Base-by-base conservation (phyloP, 305 asterid genomes). In the Fraxinus albicans region DNA sequence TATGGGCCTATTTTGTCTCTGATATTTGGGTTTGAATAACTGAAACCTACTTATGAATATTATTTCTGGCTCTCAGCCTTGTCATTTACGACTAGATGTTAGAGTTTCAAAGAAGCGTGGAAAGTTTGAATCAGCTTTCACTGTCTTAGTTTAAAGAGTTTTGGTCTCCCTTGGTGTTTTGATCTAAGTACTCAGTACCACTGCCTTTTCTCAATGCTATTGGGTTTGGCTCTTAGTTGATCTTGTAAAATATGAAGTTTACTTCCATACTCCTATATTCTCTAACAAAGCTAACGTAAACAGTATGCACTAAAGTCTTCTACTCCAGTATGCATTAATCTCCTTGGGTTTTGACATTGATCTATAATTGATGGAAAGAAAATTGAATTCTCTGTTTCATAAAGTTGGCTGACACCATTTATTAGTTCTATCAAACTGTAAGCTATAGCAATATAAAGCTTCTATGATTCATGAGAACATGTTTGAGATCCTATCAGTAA, bases 401-500 rank as follows among this genome's bases (percentile, higher is more conserved):
- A 19, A 34, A n/a, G 38, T 73, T 23, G 47, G 36, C 80, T 0
- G 35, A 73, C 79, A 8, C 25, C 53, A 29, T 63, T 60, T 60
- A 42, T 55, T 19, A 65, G 8, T 82, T 42, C 63, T 21, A 42
- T 53, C 29, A 29, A 75, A 65, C 72, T 82, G 63, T 80, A 69
- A 73, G 81, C 72, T 78, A 33, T 76, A 42, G 72, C 36, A 34
- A 21, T 17, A 65, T 79, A 60, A n/a, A 65, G 44, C n/a, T 47
- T 81, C 34, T 50, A 29, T 76, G 60, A 38, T 29, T 82, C 53
- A 77, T 73, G 63, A 44, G 17, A 67, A 27, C 35, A 69, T 0
- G 72, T 13, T 83, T 60, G 72, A 77, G 76, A 78, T 81, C 80
- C 75, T 79, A 34, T 33, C 55, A 25, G 21, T 76, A 15, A 35